Conservation (phyloP, 2,329 filamentous ascomycete genomes). For the Cercospora citrullina region DNA sequence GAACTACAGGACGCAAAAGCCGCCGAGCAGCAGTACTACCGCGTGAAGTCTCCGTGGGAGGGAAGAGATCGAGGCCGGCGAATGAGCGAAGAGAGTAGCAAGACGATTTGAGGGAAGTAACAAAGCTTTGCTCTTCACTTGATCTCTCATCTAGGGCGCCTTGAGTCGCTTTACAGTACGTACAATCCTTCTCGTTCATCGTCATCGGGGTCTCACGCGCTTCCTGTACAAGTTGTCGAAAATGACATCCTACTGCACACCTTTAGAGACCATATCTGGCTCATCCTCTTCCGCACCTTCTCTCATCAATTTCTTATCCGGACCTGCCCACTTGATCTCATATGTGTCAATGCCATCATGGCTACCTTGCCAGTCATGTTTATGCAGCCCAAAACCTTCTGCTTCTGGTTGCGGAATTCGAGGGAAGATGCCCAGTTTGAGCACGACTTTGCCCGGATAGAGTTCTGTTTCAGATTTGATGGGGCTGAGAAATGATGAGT, state of each 20-base stretch:
- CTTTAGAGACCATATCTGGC: slow-evolving; percentile 10
- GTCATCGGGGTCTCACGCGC: neutral
- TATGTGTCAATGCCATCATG: slow-evolving; percentile 43
- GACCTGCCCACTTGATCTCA: slow-evolving; percentile 43
- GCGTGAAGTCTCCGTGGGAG: neutral
- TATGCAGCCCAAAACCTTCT: slow-evolving; percentile 48
- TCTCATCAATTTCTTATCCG: slow-evolving; percentile 38
- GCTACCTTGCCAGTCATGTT: slow-evolving; percentile 47
- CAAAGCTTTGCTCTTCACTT: neutral
- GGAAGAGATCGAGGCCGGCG: neutral
- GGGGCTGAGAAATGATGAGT: slow-evolving; percentile 39
- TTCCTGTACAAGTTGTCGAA: neutral
- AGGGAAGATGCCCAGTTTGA: slow-evolving; percentile 55
- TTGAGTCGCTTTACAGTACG: neutral
- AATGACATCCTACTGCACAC: neutral
- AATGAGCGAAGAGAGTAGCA: neutral
- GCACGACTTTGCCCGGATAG: slow-evolving; percentile 46
- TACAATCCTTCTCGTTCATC: neutral
- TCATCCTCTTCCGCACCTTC: slow-evolving; percentile 12
- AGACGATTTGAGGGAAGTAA: neutral
- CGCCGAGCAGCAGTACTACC: neutral
- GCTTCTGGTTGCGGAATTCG: slow-evolving; percentile 50
- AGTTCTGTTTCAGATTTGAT: slow-evolving; percentile 48
- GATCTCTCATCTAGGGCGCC: neutral
- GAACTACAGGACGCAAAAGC: neutral